Evolutionary conservation across 2,329 filamentous ascomycete genomes (phyloP), one percentile per base, ranked within the genome.

Genomic region (Alternaria conjuncta): DNA sequence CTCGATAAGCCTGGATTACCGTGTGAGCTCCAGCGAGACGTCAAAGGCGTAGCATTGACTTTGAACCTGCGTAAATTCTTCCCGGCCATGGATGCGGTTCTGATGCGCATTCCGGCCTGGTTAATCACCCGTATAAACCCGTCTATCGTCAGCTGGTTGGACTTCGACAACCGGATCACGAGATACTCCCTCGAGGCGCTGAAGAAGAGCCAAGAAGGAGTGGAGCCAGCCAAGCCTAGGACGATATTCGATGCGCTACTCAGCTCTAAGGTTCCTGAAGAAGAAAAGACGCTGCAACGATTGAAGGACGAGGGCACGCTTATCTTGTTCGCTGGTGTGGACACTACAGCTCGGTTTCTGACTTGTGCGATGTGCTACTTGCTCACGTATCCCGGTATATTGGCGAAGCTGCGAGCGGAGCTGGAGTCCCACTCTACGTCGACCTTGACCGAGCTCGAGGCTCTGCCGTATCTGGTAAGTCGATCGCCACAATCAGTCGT

Each of bases 231-330:
- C 23, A 58, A 53, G 25, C 28, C 43, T 6, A 26, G 26, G 6
- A 68, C 57, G 3, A 30, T 68, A 10, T 66, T 68, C 23, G 55
- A 68, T 12, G 61, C 65, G 12, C 46, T 66, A 10, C 12, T 58
- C 10, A 49, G 56, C 25, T 28, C 60, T 11, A 54, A 28, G 20
- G 26, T 68, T 13, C 59, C 74, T 0, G 45, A 60, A 8, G 53
- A 70, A 26, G 75, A 78, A 30, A 78, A 76, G 64, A 71, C 69
- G 6, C 49, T 71, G 6, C 57, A 68, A 9, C 70, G 78, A 5
- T 57, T 81, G 21, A 68, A 64, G 18, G 75, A 78, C 25, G 79
- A 81, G 44, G 73, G 71, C 21, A 65, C 73, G 49, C 60, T 74
- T 4, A 54, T 80, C 6, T 64, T 77, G 2, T 63, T 70, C 18